Evolutionary conservation across 805 yeast species (phyloP).

Genomic region (Candida taoyuanica): DNA sequence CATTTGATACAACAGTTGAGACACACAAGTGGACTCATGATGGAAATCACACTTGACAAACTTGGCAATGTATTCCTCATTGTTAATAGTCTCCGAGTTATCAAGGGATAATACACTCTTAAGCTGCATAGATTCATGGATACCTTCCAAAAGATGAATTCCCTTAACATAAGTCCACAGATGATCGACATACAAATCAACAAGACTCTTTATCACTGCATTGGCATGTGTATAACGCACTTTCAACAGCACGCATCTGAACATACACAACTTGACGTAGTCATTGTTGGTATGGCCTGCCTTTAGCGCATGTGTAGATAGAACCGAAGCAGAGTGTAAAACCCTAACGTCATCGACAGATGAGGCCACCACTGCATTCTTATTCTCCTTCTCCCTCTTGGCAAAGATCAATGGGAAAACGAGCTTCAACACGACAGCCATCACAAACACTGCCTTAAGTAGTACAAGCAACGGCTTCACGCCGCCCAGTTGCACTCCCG

Average conservation of each 20-base stretch:
- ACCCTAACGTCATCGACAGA: slow-evolving; percentile 22
- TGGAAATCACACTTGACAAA: slow-evolving; percentile 16
- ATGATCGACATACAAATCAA: slow-evolving; percentile 23
- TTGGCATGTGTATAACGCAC: slow-evolving; percentile 17
- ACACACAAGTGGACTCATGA: slow-evolving; percentile 11
- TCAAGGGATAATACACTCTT: slow-evolving; percentile 26
- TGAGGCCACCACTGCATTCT: not conserved
- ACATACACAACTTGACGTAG: slow-evolving; percentile 25
- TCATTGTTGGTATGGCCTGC: slow-evolving; percentile 18
- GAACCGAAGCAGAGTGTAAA: slow-evolving; percentile 15
- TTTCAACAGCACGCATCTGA: slow-evolving; percentile 24
- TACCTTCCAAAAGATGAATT: slow-evolving; percentile 15
- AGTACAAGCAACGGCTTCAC: slow-evolving; percentile 26
- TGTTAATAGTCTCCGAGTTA: slow-evolving; percentile 24
- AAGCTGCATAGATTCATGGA: slow-evolving; percentile 23
- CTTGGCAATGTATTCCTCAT: slow-evolving; percentile 21
- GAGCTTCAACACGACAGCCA: slow-evolving; percentile 26
- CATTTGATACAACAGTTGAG: slow-evolving; percentile 18
- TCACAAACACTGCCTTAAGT: slow-evolving; percentile 25
- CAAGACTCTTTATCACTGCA: slow-evolving; percentile 16
- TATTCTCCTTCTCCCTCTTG: slow-evolving; percentile 8
- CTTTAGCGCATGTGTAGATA: slow-evolving; percentile 16
- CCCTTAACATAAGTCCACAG: slow-evolving; percentile 26
- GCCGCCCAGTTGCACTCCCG: slow-evolving; percentile 26
- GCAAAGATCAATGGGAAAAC: slow-evolving; percentile 21